Evolutionary conservation across 208 protist genomes (phyloP), one percentile per base, ranked within the genome.

Genomic region (Leishmania major): DNA sequence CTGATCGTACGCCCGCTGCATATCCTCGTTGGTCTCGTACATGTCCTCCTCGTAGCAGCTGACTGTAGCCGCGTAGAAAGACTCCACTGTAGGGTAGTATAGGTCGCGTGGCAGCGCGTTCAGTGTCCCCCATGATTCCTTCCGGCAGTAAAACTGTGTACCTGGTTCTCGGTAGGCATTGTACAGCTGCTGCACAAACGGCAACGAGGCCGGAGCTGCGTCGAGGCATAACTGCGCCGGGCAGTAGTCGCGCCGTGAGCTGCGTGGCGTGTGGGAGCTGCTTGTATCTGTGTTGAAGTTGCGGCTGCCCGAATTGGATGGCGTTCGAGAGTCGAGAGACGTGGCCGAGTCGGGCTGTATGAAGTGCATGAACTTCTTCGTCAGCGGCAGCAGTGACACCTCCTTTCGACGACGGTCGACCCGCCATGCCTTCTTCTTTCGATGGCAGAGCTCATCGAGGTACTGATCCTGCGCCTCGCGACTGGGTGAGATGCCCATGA

Each of bases 151-250:
- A 57, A 86, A 92, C 45, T 84, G 84, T 72, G 86, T 85, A 73
- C 55, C 79, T 17, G 82, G 82, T 45, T 92, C 86, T 66, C 84
- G 82, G 40, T 83, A 87, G 45, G 84, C 82, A 40, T 80, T 74
- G 73, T 86, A 87, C 43, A 92, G 81, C 84, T 90, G 88, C 77
- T 87, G 84, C 60, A 90, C 80, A 35, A 92, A 80, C n/a, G 88
- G 74, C 55, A 80, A 22, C n/a, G 60, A n/a, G 10, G 81, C 75
- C 7, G 81, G 81, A 2, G 62, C 35, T 10, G 70, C 81, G 69
- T 76, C 74, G 45, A 53, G 75, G 45, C 40, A 17, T 4, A 59
- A 40, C 28, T 67, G 37, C 13, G 53, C 66, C 17, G 66, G 53
- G 43, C 43, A 60, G 45, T 51, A 81, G 49, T 60, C 55, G 49